These are phyloP conservation scores for Monilinia vaccinii-corymbosi DNA, from an alignment of 2,329 filamentous ascomycete species.

Conservation along the genomic window DNA sequence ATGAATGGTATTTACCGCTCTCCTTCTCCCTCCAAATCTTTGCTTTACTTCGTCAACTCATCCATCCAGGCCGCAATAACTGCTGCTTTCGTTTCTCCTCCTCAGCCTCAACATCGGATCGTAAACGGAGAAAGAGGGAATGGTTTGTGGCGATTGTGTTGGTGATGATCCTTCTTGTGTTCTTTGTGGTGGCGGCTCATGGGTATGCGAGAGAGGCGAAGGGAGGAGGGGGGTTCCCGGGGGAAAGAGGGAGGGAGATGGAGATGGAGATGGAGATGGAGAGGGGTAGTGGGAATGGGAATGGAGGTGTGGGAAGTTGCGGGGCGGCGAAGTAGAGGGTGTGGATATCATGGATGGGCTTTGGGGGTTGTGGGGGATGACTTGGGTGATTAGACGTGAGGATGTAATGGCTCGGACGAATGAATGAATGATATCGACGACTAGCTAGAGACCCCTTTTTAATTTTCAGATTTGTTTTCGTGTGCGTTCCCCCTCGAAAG, in stretches of 20 bases:
- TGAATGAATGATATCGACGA: neutral
- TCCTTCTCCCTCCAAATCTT: neutral
- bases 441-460: neutral
- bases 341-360: too few relatives aligned
- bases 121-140: neutral
- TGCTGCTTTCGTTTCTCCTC: slow-evolving; percentile 19
- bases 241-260: neutral
- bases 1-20: neutral
- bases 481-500: too few relatives aligned
- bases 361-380: too few relatives aligned
- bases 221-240: neutral
- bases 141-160: neutral
- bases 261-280: neutral
- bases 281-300: neutral
- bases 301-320: neutral
- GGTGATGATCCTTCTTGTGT: neutral
- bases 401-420: neutral
- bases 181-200: neutral
- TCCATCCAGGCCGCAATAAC: slow-evolving; percentile 8
- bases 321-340: too few relatives aligned
- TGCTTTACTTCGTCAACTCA: neutral
- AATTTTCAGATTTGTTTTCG: neutral
- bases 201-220: neutral
- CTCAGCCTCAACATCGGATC: neutral
- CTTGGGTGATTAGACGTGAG: too few relatives aligned